Percentiles rank a stretch among this genome's conserved stretches.
These are phyloP conservation scores for Candida endomychidarum DNA, from an alignment of 805 yeast species.

Conservation along the genomic window DNA sequence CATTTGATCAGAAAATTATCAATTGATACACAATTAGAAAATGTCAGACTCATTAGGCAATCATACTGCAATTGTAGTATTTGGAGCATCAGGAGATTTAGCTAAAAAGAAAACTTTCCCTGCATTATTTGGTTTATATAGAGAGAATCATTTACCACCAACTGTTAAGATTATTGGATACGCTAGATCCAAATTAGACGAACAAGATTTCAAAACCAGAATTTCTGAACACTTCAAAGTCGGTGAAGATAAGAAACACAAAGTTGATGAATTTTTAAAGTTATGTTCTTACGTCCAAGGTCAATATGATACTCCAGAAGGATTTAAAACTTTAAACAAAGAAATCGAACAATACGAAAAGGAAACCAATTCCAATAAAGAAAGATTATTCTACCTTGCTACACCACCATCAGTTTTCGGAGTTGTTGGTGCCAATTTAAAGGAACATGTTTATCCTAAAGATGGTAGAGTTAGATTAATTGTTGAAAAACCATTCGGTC, in stretches of 20 bases:
- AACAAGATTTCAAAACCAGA: slow-evolving; percentile 67
- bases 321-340: slow-evolving; percentile 58
- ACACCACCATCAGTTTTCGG: slow-evolving; percentile 92
- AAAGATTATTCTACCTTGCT: slow-evolving; percentile 89
- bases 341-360: slow-evolving; percentile 61
- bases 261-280: slow-evolving; percentile 62
- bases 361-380: slow-evolving; percentile 47
- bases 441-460: slow-evolving; percentile 61
- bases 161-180: slow-evolving; percentile 81
- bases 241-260: slow-evolving; percentile 43
- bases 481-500: slow-evolving; percentile 97
- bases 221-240: slow-evolving; percentile 60
- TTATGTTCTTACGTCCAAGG: slow-evolving; percentile 72
- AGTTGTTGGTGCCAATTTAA: slow-evolving; percentile 71
- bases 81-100: slow-evolving; percentile 94
- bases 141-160: slow-evolving; percentile 70
- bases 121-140: slow-evolving; percentile 67
- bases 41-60: slow-evolving; percentile 50
- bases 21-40: slow-evolving; percentile 1
- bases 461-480: slow-evolving; percentile 75
- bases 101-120: slow-evolving; percentile 96
- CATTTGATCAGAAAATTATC: too few species aligned
- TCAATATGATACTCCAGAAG: slow-evolving; percentile 76
- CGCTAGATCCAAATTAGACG: slow-evolving; percentile 77
- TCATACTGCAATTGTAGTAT: slow-evolving; percentile 72